Conservation (phyloP, 73 alveolate genomes). For the Paraurostyla sp. region DNA sequence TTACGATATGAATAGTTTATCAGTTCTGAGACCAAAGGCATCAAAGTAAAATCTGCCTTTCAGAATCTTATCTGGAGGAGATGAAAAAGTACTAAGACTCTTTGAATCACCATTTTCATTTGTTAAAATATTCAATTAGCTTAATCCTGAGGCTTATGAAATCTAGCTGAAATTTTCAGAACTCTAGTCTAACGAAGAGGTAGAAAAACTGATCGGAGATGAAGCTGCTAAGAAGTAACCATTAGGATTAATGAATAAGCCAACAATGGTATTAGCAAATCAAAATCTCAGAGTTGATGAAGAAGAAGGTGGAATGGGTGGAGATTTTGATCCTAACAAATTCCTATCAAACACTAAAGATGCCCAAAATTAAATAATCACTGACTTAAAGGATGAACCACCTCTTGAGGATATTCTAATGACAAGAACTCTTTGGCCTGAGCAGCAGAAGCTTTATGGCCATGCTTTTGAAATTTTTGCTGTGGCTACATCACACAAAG, state of each 20-base stretch:
- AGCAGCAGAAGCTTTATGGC: slow-evolving; percentile 95
- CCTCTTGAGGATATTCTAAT: slow-evolving; percentile 95
- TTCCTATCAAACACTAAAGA: slow-evolving; percentile 79
- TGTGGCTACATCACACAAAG: slow-evolving; percentile 86
- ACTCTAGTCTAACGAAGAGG: slow-evolving; percentile 85
- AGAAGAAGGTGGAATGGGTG: slow-evolving; percentile 75
- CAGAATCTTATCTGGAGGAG: slow-evolving; percentile 94
- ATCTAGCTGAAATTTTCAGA: slow-evolving; percentile 76
- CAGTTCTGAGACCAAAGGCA: slow-evolving; percentile 48
- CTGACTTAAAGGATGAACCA: slow-evolving; percentile 78
- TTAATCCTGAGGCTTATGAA: slow-evolving; percentile 56
- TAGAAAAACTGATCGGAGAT: slow-evolving; percentile 81
- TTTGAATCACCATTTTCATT: slow-evolving; percentile 91
- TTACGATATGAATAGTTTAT: slow-evolving; percentile 91
- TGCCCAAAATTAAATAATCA: slow-evolving; percentile 73
- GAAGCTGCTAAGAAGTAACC: slow-evolving; percentile 88
- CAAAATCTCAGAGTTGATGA: slow-evolving; percentile 63
- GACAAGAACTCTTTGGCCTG: slow-evolving; percentile 98
- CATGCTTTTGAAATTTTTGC: slow-evolving; percentile 97
- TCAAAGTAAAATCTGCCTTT: slow-evolving; percentile 57
- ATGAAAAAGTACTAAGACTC: slow-evolving; percentile 95
- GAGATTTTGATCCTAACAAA: slow-evolving; percentile 83
- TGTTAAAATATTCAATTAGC: slow-evolving; percentile 81
- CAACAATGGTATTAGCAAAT: slow-evolving; percentile 61
- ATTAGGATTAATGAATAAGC: slow-evolving; percentile 92